A percentile compares a stretch with the other conserved stretches of the same genome.
These are phyloP conservation scores for Stylosanthes scabra DNA, from an alignment of 331 rosid genomes.

Conservation along the genomic window DNA sequence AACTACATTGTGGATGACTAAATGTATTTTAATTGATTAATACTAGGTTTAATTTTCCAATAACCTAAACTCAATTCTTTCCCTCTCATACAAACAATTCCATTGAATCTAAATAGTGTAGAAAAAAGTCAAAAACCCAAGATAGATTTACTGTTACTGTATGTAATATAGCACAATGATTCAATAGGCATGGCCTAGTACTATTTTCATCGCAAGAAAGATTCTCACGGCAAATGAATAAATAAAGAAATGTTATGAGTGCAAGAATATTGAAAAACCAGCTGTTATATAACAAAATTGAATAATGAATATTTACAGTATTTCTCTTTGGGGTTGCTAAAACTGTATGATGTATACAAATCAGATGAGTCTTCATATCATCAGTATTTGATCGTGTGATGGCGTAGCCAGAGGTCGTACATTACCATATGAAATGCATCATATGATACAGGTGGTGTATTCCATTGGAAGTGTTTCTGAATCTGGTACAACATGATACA, in stretches of 20 bases:
- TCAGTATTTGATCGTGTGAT: slow-evolving; percentile 78
- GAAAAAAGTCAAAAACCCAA: neutral
- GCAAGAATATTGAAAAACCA: slow-evolving; percentile 39
- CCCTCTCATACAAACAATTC: neutral
- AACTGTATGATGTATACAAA: slow-evolving; percentile 52
- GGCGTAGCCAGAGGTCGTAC: slow-evolving; percentile 97
- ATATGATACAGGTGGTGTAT: slow-evolving; percentile 74
- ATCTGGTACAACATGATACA: slow-evolving; percentile 58
- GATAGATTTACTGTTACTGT: neutral
- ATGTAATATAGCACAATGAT: slow-evolving; percentile 4
- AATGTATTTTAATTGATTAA: neutral
- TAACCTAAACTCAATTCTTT: neutral
- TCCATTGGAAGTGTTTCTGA: slow-evolving; percentile 97
- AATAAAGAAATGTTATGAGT: neutral
- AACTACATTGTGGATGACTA: neutral
- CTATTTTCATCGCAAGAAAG: slow-evolving; percentile 16
- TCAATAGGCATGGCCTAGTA: neutral
- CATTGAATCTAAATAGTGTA: neutral
- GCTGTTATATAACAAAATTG: slow-evolving; percentile 39
- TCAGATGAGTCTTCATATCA: slow-evolving; percentile 40
- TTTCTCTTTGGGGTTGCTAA: slow-evolving; percentile 41
- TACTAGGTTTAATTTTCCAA: neutral
- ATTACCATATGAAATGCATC: slow-evolving; percentile 98
- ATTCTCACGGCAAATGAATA: neutral
- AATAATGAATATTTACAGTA: slow-evolving; percentile 58